Evolutionary conservation across 1,139 yeast species (phyloP).

Genomic region (Pichia inconspicua): DNA sequence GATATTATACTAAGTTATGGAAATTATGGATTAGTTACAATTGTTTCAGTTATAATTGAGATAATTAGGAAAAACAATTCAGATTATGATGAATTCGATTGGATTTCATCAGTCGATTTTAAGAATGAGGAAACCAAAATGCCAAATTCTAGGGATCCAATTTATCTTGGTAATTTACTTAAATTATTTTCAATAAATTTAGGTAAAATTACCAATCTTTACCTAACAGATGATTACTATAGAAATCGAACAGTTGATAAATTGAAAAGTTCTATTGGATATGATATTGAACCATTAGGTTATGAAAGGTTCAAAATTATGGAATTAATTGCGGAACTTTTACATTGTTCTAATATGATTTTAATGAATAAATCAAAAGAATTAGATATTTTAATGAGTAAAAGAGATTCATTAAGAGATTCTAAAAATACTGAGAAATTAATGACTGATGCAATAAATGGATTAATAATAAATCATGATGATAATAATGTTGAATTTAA

Average conservation of each 20-base stretch:
- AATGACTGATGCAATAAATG: conserved; percentile 28
- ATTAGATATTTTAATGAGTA: conserved; percentile 24
- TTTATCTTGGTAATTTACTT: conserved; percentile 81
- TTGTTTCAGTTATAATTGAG: conserved; percentile 92
- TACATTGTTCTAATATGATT: conserved; percentile 96
- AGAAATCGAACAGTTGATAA: conserved; percentile 12
- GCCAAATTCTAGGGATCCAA: conserved; percentile 92
- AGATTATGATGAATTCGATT: conserved; percentile 62
- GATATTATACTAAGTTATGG: conserved; percentile 80
- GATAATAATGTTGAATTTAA: conserved; percentile 7
- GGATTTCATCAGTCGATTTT: conserved; percentile 24
- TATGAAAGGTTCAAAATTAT: conserved; percentile 92
- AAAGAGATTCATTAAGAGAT: conserved; percentile 26
- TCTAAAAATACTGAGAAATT: conserved; percentile 24
- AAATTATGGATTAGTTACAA: conserved; percentile 75
- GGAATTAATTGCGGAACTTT: conserved; percentile 86
- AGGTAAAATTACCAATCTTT: conserved; percentile 24
- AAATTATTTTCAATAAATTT: conserved; percentile 45
- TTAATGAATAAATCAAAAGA: conserved; percentile 47
- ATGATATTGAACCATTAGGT: conserved; percentile 73
- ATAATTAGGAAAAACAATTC: conserved; percentile 92
- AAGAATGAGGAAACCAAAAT: conserved; percentile 32
- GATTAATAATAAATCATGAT: conserved; percentile 16
- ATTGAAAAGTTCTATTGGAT: conserved; percentile 33
- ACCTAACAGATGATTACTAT: conserved; percentile 25